Evolutionary conservation across 2,329 filamentous ascomycete species (phyloP), one percentile per base, ranked within the genome.

Genomic region (Sporothrix euskadiensis): DNA sequence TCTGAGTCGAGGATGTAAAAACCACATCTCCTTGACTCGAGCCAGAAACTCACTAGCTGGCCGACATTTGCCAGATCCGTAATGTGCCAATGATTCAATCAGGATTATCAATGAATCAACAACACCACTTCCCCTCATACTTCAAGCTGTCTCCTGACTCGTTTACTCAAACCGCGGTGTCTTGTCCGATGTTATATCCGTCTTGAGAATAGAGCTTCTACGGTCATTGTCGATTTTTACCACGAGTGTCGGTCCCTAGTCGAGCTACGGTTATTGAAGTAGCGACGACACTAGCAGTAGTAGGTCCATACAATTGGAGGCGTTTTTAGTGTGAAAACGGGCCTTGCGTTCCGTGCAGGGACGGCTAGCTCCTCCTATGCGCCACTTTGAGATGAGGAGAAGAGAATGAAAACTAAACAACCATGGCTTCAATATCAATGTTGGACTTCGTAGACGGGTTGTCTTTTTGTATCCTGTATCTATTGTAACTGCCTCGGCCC

Each of bases 241-340:
- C 26, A 4, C 19, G 19, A 59, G 30, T 59, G 56, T 30, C 14
- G 35, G 32, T 10, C 59, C 35, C 35, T 35, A 8, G 39, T n/a
- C 5, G 32, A 63, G 59, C 59, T 63, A 63, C 63, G 63, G 63
- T 9, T 66, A 66, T 66, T 66, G 12, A 66, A 66, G 41, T 66
- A 47, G 63, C 63, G 41, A 26, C 19, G 8, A 14, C 8, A 8
- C 8, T 35, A 6, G 44, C 41, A 12, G 44, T 19, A 19, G 59
- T 19, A 19, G 59, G 35, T 63, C 35, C 30, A 35, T 16, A 3
- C 54, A n/a, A 39, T 54, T n/a, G 49, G 57, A 30, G 19, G 32
- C 19, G 26, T 32, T 39, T 61, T 61, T 32, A 16, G 30, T 19
- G 56, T 61, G 19, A 57, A 26, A 22, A 30, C 22, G 10, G 54